These are phyloP conservation scores for Gentiana dahurica DNA, from an alignment of 257 asterid genomes.

Conservation along the genomic window DNA sequence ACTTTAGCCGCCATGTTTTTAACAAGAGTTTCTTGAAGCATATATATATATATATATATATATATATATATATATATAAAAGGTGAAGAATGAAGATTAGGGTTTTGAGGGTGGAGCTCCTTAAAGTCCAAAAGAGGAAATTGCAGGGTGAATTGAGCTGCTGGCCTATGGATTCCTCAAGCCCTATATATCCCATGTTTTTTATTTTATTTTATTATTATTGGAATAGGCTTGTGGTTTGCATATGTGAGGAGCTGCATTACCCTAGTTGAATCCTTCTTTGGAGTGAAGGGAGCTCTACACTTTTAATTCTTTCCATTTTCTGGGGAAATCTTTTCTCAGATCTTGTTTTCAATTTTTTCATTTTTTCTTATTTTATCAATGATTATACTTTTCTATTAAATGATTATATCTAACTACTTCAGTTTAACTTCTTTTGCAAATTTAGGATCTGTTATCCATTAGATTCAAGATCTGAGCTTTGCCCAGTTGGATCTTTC, in stretches of 20 bases:
- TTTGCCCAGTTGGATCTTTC: no score
- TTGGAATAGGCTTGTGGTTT: conserved; percentile 67
- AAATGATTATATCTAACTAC: not conserved
- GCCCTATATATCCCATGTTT: conserved; percentile 28
- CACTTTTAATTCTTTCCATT: conserved; percentile 14
- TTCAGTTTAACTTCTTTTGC: conserved; percentile 1
- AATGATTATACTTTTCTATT: not conserved
- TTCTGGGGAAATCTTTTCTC: not conserved
- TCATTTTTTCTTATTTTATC: not conserved
- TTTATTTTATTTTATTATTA: no score
- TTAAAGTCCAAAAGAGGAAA: conserved; percentile 83
- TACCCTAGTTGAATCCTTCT: conserved; percentile 37
- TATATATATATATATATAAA: not conserved
- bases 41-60: not conserved
- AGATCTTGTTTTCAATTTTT: conserved; percentile 4
- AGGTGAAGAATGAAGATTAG: conserved; percentile 7
- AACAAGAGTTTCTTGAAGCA: no score
- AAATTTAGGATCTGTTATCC: conserved; percentile 4
- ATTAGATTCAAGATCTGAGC: no score
- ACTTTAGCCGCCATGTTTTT: no score
- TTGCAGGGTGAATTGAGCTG: conserved; percentile 58
- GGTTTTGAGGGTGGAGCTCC: conserved; percentile 74
- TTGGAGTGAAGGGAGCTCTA: conserved; percentile 99
- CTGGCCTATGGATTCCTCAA: conserved; percentile 80
- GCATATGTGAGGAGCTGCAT: conserved; percentile 78